These are phyloP conservation scores for Gaultheria prostrata DNA, from an alignment of 148 eudicot species.

Conservation along the genomic window DNA sequence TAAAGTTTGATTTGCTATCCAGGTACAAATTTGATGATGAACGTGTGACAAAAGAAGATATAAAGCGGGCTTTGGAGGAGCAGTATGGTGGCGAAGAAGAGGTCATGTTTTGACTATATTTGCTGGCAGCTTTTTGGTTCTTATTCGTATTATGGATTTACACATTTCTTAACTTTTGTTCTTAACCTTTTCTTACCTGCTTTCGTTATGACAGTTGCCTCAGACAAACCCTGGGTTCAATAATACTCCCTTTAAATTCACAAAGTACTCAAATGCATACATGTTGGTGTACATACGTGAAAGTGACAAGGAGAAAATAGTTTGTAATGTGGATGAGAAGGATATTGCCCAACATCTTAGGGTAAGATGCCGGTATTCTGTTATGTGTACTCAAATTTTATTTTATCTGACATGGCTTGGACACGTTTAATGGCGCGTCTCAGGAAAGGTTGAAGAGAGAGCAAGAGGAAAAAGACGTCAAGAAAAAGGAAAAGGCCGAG, in stretches of 20 bases:
- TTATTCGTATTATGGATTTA: neutral
- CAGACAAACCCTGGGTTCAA: conserved; percentile 95
- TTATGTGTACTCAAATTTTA: neutral
- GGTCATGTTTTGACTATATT: conserved; percentile 35
- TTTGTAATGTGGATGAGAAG: conserved; percentile 94
- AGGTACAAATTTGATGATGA: conserved; percentile 99
- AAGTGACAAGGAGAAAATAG: conserved; percentile 86
- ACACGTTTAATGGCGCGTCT: conserved; percentile 18
- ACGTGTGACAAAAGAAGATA: conserved; percentile 91
- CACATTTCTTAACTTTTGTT: conserved; percentile 12
- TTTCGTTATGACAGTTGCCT: conserved; percentile 50
- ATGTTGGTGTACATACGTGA: conserved; percentile 97
- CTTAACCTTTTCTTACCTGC: conserved; percentile 8
- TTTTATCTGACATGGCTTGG: neutral
- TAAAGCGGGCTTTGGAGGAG: conserved; percentile 88
- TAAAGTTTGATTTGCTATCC: conserved; percentile 14
- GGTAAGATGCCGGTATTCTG: conserved; percentile 39
- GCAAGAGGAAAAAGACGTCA: conserved; percentile 90
- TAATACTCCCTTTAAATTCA: conserved; percentile 87
- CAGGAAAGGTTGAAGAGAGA: conserved; percentile 90
- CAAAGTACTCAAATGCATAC: conserved; percentile 96
- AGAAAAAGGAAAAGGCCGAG: conserved; percentile 90
- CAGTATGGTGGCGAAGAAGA: conserved; percentile 99
- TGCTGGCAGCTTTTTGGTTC: neutral
- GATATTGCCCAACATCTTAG: conserved; percentile 92